Evolutionary conservation across 1,284 basidiomycete species (phyloP).

Genomic region (Tausonia pullulans): DNA sequence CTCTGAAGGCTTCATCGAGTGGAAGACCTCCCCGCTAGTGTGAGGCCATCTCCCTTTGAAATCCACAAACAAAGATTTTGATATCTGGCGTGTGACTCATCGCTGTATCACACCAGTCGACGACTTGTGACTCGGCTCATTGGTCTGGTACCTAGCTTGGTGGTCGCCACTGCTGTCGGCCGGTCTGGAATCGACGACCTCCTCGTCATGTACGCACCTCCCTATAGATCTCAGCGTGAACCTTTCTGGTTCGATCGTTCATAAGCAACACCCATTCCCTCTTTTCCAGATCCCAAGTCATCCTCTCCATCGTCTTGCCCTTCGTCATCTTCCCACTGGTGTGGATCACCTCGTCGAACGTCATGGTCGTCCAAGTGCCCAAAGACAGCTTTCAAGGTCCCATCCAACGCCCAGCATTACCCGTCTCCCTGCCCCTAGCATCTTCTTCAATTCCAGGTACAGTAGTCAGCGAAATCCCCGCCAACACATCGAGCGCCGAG

Average conservation of each 20-base stretch:
- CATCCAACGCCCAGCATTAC: constrained; percentile 8
- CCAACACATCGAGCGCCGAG: not conserved
- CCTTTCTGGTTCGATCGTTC: constrained; percentile 56
- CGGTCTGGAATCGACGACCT: constrained; percentile 63
- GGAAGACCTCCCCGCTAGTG: constrained; percentile 51
- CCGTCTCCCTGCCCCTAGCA: constrained; percentile 13
- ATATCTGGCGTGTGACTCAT: not conserved
- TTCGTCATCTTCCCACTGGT: constrained; percentile 74
- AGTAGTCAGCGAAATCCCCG: constrained; percentile 18
- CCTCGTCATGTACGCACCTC: constrained; percentile 71
- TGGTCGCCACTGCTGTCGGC: constrained; percentile 36
- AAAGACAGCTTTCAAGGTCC: not conserved
- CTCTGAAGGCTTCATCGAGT: constrained; percentile 79
- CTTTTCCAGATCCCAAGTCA: constrained; percentile 57
- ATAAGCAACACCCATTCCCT: no score
- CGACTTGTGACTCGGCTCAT: constrained; percentile 73
- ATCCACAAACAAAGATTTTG: not conserved
- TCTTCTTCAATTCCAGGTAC: no score
- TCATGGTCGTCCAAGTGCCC: constrained; percentile 49
- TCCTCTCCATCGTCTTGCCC: constrained; percentile 73
- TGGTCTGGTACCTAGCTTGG: constrained; percentile 67
- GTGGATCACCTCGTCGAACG: constrained; percentile 54
- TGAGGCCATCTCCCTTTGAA: constrained; percentile 21
- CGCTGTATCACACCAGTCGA: no score
- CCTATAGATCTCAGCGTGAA: no score